Evolutionary conservation across 306 rosid genomes (phyloP), one percentile per base, ranked within the genome.

Genomic region (Crotalaria pallida): DNA sequence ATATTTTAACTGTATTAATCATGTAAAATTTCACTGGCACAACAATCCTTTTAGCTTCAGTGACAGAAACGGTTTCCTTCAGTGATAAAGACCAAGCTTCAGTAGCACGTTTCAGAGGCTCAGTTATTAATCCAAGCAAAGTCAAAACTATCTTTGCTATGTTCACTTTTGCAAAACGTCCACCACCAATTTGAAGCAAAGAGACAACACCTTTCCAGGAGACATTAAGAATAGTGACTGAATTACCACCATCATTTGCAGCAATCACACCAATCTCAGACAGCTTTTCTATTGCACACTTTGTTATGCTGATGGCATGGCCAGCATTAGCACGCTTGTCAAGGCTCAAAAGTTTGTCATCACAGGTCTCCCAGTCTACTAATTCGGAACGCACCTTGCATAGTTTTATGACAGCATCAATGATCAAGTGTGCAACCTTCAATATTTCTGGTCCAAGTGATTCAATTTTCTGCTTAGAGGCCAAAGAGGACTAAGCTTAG

Each of bases 171-270:
- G 83, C 72, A 22, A 87, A 75, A 57, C 31, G 64, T 55, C 75
- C 88, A 2, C 78, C 82, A 19, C 96, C 94, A 77, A 79, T 74
- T 82, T 88, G 98, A 84, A 93, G 96, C 87, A 93, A 77, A 70
- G 84, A 81, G 48, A 90, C 96, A 66, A 93, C 96, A 52, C 94
- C 97, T 87, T 90, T 93, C 98, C 98, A 93, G 16, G 92, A 87
- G 61, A 84, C 82, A 57, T 89, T 93, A 59, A 93, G 93, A 74
- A 93, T 84, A 57, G 67, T 84, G 19, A 93, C 97, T 70, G 85
- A 78, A 76, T 83, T 86, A 50, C 98, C 98, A 45, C 97, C 98
- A 31, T 77, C 83, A 50, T 85, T 85, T 71, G 97, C 98, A 40
- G 97, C 98, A 87, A 87, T 43, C 23, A 78, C 55, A 75, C 98